Evolutionary conservation across 768 basidiomycete species (phyloP).

Genomic region (Amanita molliuscula): DNA sequence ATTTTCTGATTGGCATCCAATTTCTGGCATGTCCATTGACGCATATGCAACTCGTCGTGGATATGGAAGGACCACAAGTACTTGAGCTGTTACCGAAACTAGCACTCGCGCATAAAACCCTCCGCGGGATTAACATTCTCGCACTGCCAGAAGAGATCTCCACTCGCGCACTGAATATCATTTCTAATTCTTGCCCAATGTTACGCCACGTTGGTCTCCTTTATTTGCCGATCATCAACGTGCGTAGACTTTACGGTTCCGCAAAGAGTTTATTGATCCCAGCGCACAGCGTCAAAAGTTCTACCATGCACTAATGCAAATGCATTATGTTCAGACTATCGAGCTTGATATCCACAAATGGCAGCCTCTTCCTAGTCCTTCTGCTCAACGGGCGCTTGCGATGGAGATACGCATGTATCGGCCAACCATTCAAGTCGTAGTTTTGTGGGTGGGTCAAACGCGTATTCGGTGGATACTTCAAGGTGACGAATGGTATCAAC

Average conservation of each 20-base stretch:
- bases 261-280: background rate
- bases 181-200: slow-evolving; percentile 15
- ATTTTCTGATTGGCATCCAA: slow-evolving; percentile 29
- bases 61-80: slow-evolving; percentile 22
- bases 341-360: slow-evolving; percentile 24
- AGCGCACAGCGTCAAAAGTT: slow-evolving; percentile 18
- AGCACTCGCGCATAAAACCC: slow-evolving; percentile 12
- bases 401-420: slow-evolving; percentile 22
- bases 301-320: slow-evolving; percentile 15
- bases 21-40: slow-evolving; percentile 29
- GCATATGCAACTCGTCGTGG: slow-evolving; percentile 34
- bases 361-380: slow-evolving; percentile 14
- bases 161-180: slow-evolving; percentile 10
- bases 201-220: slow-evolving; percentile 20
- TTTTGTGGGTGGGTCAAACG: slow-evolving; percentile 20
- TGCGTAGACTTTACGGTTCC: slow-evolving; percentile 11
- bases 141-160: slow-evolving; percentile 20
- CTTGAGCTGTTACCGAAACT: slow-evolving; percentile 23
- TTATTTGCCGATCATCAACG: slow-evolving; percentile 17
- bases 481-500: slow-evolving; percentile 2
- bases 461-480: slow-evolving; percentile 16
- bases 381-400: slow-evolving; percentile 21
- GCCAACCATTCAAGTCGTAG: slow-evolving; percentile 15
- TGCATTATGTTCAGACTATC: slow-evolving; percentile 19
- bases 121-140: slow-evolving; percentile 19